Conservation (phyloP, 2,329 filamentous ascomycete genomes). For the Colletotrichum sp. region DNA sequence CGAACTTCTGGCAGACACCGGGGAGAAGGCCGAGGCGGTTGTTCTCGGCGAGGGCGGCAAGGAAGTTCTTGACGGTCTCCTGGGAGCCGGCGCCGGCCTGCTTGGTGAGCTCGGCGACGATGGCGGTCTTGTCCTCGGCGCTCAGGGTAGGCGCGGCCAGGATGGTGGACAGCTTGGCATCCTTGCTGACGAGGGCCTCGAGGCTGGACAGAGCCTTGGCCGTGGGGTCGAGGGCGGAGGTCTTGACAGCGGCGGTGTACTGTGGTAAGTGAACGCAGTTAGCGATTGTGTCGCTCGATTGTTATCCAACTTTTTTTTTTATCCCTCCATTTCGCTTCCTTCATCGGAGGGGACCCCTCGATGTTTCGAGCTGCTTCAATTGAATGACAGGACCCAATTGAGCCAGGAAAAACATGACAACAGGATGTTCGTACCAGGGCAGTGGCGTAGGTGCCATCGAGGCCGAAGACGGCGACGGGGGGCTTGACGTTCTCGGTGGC, state of each 20-base stretch:
- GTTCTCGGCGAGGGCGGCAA: constrained; percentile 90
- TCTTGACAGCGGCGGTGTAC: constrained; percentile 97
- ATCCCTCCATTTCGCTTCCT: not conserved
- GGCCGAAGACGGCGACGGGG: constrained; percentile 89
- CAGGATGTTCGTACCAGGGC: constrained; percentile 79
- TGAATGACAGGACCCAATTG: constrained; percentile 4
- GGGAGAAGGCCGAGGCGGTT: constrained; percentile 87
- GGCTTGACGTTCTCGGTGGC: constrained; percentile 74
- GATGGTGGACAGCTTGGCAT: constrained; percentile 79
- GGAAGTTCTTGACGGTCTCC: constrained; percentile 92
- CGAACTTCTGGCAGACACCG: constrained; percentile 87
- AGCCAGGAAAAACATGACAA: not conserved
- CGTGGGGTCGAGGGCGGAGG: constrained; percentile 81
- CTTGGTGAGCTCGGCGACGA: constrained; percentile 89
- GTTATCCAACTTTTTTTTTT: not conserved
- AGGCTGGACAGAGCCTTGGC: constrained; percentile 81
- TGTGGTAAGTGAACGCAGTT: constrained; percentile 53
- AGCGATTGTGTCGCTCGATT: constrained; percentile 22
- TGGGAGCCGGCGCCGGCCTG: constrained; percentile 72
- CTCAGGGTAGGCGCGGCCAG: constrained; percentile 82
- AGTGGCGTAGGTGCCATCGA: constrained; percentile 98
- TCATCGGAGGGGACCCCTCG: not conserved
- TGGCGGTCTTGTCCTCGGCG: constrained; percentile 80
- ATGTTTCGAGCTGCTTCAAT: constrained; percentile 21
- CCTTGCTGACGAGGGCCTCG: constrained; percentile 75